Evolutionary conservation across 2,329 filamentous ascomycete species (phyloP).

Genomic region (Akanthomyces lecanii): DNA sequence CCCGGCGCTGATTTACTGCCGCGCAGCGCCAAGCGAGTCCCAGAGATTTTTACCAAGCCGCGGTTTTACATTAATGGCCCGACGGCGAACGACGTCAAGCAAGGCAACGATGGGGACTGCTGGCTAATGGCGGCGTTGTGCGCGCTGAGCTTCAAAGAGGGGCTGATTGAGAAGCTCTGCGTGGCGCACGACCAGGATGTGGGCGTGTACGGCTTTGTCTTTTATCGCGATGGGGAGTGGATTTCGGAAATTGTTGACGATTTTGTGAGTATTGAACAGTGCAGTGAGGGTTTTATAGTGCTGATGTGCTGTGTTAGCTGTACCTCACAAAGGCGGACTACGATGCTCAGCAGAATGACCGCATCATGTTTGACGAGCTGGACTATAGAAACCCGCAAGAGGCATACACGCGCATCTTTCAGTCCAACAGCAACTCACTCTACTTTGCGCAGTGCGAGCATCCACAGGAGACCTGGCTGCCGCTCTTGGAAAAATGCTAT

Average conservation of each 20-base stretch:
- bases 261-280: conserved; percentile 31
- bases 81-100: conserved; percentile 71
- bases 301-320: conserved; percentile 27
- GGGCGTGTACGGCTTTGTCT: conserved; percentile 83
- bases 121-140: conserved; percentile 81
- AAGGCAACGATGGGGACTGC: conserved; percentile 76
- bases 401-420: conserved; percentile 64
- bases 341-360: conserved; percentile 50
- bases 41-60: conserved; percentile 71
- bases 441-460: conserved; percentile 74
- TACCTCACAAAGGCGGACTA: conserved; percentile 57
- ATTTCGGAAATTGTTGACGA: conserved; percentile 55
- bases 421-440: conserved; percentile 68
- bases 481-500: conserved; percentile 74
- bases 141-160: conserved; percentile 68
- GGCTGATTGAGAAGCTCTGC: conserved; percentile 68
- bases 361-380: conserved; percentile 39
- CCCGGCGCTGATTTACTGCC: conserved; percentile 37
- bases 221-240: conserved; percentile 76
- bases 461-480: conserved; percentile 76
- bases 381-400: conserved; percentile 51
- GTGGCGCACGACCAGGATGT: conserved; percentile 68
- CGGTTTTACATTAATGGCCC: conserved; percentile 75
- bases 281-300: conserved; percentile 17
- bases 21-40: conserved; percentile 62